Evolutionary conservation across 768 basidiomycete species (phyloP).

Genomic region (Sutorius australiensis): DNA sequence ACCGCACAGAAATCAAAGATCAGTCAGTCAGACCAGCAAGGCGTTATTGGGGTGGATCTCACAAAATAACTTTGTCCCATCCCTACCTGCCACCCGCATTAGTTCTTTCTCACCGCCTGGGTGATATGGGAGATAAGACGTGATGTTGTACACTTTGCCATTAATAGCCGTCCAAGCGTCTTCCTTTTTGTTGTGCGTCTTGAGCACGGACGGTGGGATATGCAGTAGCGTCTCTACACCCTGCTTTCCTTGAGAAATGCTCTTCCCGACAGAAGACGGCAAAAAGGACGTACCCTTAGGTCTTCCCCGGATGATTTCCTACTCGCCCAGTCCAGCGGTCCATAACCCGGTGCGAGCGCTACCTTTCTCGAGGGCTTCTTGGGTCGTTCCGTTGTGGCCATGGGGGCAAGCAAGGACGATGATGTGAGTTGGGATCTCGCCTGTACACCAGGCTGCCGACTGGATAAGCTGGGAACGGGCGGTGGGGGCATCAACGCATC

Average conservation of each 20-base stretch:
- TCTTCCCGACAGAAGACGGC: not conserved
- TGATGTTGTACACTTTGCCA: slow-evolving; percentile 96
- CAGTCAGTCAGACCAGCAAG: slow-evolving; percentile 7
- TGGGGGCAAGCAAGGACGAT: slow-evolving; percentile 51
- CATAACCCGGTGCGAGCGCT: slow-evolving; percentile 85
- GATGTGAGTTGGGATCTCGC: slow-evolving; percentile 26
- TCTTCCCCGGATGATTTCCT: slow-evolving; percentile 79
- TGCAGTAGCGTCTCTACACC: slow-evolving; percentile 66
- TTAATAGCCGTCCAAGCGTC: slow-evolving; percentile 94
- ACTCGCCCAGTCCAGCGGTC: slow-evolving; percentile 91
- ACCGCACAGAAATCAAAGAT: not conserved
- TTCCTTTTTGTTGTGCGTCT: slow-evolving; percentile 73
- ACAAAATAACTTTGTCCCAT: slow-evolving; percentile 95
- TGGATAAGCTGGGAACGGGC: slow-evolving; percentile 40
- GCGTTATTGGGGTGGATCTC: slow-evolving; percentile 25
- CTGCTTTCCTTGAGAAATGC: slow-evolving; percentile 35
- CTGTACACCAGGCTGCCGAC: slow-evolving; percentile 30
- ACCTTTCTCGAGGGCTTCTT: slow-evolving; percentile 71
- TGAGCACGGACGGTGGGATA: slow-evolving; percentile 73
- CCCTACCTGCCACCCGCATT: slow-evolving; percentile 91
- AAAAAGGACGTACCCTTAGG: slow-evolving; percentile 54
- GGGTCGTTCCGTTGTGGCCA: slow-evolving; percentile 60
- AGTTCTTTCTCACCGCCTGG: slow-evolving; percentile 93
- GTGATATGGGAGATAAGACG: slow-evolving; percentile 85
- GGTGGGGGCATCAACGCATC: slow-evolving; percentile 51